Evolutionary conservation across 306 rosid species (phyloP).

Genomic region (peach (Prunus persica)): Prunus_persica_NCBIv2 NC_034015.1:11193001-11193500

Average conservation of each 20-base stretch:
- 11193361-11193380: background rate
- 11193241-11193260: background rate
- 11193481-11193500: background rate
- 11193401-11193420: background rate
- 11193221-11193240: background rate
- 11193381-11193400: constrained; percentile 1
- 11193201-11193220: background rate
- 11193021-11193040: background rate
- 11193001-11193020: background rate
- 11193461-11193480: background rate
- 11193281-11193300: background rate
- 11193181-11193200: background rate
- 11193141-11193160: background rate
- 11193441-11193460: background rate
- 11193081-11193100: constrained; percentile 4
- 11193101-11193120: background rate
- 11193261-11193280: background rate
- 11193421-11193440: constrained; percentile 2
- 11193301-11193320: background rate
- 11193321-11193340: background rate
- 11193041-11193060: background rate
- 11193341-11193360: background rate
- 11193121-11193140: background rate
- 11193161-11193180: background rate
- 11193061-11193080: background rate